phyloP scores from a whole-genome alignment of 768 basidiomycete genomes.

The Mycena vulgaris region DNA sequence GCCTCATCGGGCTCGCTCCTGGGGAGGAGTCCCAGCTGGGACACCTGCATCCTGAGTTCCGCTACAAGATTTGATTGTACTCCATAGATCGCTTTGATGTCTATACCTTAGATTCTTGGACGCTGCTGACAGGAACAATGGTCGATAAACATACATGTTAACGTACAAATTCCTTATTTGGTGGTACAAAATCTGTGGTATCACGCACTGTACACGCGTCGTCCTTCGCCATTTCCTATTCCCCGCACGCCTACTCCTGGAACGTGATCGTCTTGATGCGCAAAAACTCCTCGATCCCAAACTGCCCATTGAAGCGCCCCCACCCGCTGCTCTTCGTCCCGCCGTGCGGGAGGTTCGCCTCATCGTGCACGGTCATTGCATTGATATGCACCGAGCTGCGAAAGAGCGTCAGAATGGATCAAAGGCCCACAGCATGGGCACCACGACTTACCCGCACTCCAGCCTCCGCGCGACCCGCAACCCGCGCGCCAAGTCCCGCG shows the following conservation, averaged over 20 bases:
- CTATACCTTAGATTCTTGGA: too few species aligned
- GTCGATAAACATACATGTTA: not conserved
- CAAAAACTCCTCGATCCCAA: constrained; percentile 37
- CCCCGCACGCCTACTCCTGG: too few species aligned
- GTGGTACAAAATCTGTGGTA: not conserved
- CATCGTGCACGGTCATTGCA: constrained; percentile 36
- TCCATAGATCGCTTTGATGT: too few species aligned
- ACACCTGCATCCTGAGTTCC: constrained; percentile 14
- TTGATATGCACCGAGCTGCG: constrained; percentile 35
- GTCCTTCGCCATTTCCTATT: too few species aligned
- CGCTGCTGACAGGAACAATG: too few species aligned
- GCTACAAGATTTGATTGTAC: constrained; percentile 13
- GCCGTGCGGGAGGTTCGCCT: constrained; percentile 34
- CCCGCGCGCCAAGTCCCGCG: constrained; percentile 31
- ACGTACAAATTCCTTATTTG: not conserved
- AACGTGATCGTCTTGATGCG: constrained; percentile 34
- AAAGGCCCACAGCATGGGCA: not conserved
- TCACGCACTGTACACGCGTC: too few species aligned
- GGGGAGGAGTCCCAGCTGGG: constrained; percentile 11
- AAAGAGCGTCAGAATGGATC: not conserved
- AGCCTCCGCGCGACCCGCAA: constrained; percentile 34
- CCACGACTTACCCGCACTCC: constrained; percentile 34
- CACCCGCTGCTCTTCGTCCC: constrained; percentile 36
- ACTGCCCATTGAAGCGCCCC: constrained; percentile 36
- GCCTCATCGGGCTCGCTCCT: constrained; percentile 7